A percentile compares a stretch with the other conserved stretches of the same genome.
phyloP scores from a whole-genome alignment of 2,329 filamentous ascomycete genomes.

The Hysterium pulicare region DNA sequence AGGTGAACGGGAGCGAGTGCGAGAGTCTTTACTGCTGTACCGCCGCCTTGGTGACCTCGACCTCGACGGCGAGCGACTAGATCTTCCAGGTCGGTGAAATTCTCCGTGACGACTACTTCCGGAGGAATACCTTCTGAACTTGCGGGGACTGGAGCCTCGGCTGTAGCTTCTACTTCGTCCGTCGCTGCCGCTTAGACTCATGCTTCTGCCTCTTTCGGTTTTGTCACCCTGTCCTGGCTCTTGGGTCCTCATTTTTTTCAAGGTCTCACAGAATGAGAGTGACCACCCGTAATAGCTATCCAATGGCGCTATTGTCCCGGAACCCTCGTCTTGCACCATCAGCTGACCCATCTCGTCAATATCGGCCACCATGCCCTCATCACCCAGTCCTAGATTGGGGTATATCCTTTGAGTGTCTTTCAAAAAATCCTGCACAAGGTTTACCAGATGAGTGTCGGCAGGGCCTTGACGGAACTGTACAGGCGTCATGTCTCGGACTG shows the following conservation, averaged over 20 bases:
- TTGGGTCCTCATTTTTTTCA: slow-evolving; percentile 55
- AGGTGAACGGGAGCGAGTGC: not conserved
- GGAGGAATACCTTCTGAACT: not conserved
- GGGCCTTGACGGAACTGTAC: slow-evolving; percentile 67
- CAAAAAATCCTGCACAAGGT: slow-evolving; percentile 68
- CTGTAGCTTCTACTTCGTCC: not conserved
- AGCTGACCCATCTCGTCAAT: slow-evolving; percentile 73
- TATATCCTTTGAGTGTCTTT: slow-evolving; percentile 68
- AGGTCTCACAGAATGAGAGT: slow-evolving; percentile 72
- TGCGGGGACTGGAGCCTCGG: not conserved
- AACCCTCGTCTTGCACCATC: slow-evolving; percentile 63
- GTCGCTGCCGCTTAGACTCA: too few relatives aligned
- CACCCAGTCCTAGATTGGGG: slow-evolving; percentile 48
- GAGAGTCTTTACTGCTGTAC: not conserved
- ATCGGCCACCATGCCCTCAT: slow-evolving; percentile 47
- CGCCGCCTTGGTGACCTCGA: not conserved
- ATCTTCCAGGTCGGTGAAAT: not conserved
- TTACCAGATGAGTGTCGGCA: slow-evolving; percentile 62
- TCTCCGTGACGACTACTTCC: not conserved
- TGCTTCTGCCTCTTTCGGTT: too few relatives aligned
- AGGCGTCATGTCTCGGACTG: slow-evolving; percentile 66
- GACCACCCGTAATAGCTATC: slow-evolving; percentile 91
- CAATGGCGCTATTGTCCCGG: slow-evolving; percentile 60
- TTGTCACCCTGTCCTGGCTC: too few relatives aligned
- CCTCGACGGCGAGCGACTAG: not conserved